Conservation (phyloP, 495 filamentous ascomycete species). For the Sordaria brevicollis region DNA sequence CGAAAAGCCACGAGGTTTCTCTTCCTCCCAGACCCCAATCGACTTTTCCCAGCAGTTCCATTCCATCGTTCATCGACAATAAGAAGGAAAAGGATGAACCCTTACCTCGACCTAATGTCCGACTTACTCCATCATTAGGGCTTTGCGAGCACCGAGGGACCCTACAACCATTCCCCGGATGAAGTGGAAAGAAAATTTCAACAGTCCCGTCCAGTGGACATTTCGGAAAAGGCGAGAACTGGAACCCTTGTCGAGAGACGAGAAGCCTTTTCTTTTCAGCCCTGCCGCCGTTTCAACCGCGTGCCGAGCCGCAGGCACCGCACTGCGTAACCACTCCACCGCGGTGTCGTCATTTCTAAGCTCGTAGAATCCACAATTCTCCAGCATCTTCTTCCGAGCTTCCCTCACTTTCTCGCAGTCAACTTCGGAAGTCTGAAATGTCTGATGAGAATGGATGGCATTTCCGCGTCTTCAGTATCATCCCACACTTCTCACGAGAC, state of each 20-base stretch:
- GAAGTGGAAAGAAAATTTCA: background rate
- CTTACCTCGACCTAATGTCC: background rate
- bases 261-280: background rate
- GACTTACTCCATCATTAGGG: background rate
- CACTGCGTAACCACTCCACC: background rate
- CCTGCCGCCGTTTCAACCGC: too few species aligned
- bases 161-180: background rate
- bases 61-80: background rate
- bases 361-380: background rate
- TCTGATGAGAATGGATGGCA: too few species aligned
- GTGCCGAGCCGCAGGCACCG: background rate
- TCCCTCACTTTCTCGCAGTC: too few species aligned
- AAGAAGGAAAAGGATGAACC: background rate
- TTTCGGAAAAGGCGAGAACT: too few species aligned
- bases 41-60: background rate
- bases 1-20: background rate
- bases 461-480: too few species aligned
- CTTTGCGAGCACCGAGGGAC: too few species aligned
- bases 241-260: background rate
- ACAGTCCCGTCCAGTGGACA: background rate
- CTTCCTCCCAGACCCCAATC: background rate
- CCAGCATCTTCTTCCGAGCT: background rate
- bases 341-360: background rate
- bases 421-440: too few species aligned
- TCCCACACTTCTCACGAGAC: too few species aligned